A percentile compares a stretch with the other conserved stretches of the same genome.
Evolutionary conservation across 768 basidiomycete genomes (phyloP).

Genomic region (Tricholoma bakamatsutake): DNA sequence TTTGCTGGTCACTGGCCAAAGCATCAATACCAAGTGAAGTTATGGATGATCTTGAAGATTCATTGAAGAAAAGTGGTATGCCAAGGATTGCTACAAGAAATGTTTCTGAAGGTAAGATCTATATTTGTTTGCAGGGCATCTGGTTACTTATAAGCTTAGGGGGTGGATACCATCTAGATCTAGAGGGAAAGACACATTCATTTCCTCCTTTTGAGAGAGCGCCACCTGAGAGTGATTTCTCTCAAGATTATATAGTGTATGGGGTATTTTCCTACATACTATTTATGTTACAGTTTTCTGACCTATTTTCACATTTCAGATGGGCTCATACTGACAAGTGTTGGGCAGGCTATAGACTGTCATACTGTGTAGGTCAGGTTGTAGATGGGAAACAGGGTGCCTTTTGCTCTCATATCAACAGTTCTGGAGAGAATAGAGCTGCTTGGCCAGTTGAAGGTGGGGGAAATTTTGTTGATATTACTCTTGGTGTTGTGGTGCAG

Average conservation of each 20-base stretch:
- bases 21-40: too few relatives aligned
- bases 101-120: too few relatives aligned
- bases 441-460: neutral
- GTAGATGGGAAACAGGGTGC: neutral
- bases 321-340: neutral
- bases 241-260: neutral
- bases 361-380: neutral
- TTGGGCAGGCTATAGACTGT: neutral
- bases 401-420: neutral
- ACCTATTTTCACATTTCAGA: neutral
- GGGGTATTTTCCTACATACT: too few relatives aligned
- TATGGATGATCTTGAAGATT: neutral
- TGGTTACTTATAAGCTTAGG: neutral
- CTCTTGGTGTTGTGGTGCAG: conserved; percentile 1
- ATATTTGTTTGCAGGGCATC: neutral
- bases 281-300: neutral
- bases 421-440: neutral
- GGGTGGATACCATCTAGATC: neutral
- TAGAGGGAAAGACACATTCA: neutral
- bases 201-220: neutral
- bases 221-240: neutral
- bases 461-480: conserved; percentile 1
- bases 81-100: too few relatives aligned
- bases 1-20: too few relatives aligned
- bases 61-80: neutral